Percentiles rank a stretch among this genome's conserved stretches.
These are phyloP conservation scores for Leccinum disarticulatum DNA, from an alignment of 768 basidiomycete species.

Conservation along the genomic window DNA sequence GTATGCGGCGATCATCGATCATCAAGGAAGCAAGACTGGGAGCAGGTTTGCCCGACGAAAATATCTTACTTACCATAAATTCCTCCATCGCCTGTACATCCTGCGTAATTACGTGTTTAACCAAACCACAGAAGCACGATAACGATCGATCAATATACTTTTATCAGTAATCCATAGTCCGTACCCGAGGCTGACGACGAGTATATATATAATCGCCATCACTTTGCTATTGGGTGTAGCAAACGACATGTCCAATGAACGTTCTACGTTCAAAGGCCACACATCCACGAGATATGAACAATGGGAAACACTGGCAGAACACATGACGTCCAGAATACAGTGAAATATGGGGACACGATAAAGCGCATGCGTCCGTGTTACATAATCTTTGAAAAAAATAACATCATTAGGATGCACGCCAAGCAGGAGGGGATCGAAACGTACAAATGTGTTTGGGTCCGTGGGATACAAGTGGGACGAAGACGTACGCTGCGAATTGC, in stretches of 20 bases:
- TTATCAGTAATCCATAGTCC: background rate
- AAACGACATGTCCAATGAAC: background rate
- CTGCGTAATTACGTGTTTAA: background rate
- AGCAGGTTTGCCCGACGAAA: background rate
- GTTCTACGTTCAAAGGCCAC: conserved; percentile 14
- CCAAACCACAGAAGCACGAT: background rate
- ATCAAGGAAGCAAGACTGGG: background rate
- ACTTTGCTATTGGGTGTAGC: background rate
- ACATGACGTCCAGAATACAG: conserved; percentile 1
- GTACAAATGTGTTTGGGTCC: conserved; percentile 36
- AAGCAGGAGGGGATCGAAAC: conserved; percentile 12
- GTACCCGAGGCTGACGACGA: conserved; percentile 5
- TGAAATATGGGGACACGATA: background rate
- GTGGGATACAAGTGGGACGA: conserved; percentile 31
- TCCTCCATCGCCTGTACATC: background rate
- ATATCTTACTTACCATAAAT: background rate
- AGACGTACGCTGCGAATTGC: conserved; percentile 17
- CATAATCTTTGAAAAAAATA: conserved; percentile 20
- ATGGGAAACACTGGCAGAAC: background rate
- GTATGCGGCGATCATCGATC: no score
- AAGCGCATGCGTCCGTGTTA: conserved; percentile 10
- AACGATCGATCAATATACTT: conserved; percentile 10
- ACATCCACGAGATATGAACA: conserved; percentile 1
- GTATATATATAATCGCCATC: background rate
- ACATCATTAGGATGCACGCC: conserved; percentile 9